Evolutionary conservation across 257 asterid species (phyloP).

Genomic region (Vinca minor): DNA sequence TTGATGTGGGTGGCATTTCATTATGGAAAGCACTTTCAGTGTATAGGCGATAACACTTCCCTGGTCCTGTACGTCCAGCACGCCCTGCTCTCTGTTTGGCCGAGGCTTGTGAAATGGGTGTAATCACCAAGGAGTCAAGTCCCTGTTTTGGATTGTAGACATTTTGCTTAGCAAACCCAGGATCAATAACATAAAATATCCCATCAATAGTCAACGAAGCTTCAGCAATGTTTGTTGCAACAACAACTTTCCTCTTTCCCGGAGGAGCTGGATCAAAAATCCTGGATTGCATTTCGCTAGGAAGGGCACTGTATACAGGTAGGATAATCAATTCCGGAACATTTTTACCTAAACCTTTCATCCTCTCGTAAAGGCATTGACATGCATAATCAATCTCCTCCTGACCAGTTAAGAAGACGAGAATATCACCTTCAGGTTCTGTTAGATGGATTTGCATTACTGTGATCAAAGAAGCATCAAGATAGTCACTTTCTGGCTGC

Average conservation of each 20-base stretch:
- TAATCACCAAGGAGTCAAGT: constrained; percentile 80
- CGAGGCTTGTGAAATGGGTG: constrained; percentile 96
- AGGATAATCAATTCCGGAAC: constrained; percentile 85
- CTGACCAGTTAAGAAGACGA: constrained; percentile 89
- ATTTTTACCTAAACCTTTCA: constrained; percentile 77
- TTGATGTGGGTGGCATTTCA: constrained; percentile 86
- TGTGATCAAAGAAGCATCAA: constrained; percentile 78
- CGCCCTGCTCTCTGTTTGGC: constrained; percentile 95
- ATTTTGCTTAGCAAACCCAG: constrained; percentile 93
- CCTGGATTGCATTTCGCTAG: constrained; percentile 95
- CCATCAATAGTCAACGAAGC: constrained; percentile 95
- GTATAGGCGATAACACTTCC: constrained; percentile 90
- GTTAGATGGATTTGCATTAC: constrained; percentile 90
- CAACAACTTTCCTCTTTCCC: constrained; percentile 90
- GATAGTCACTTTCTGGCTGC: constrained; percentile 96
- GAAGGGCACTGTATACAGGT: constrained; percentile 90
- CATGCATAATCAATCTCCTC: constrained; percentile 97
- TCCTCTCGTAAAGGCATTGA: constrained; percentile 83
- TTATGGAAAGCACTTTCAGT: constrained; percentile 95
- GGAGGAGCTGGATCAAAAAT: constrained; percentile 97
- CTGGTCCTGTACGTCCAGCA: constrained; percentile 92
- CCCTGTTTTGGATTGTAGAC: constrained; percentile 95
- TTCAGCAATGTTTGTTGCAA: constrained; percentile 92
- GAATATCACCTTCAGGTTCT: constrained; percentile 92
- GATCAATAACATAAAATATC: constrained; percentile 82